Conservation (phyloP, 495 filamentous ascomycete genomes). For the Rhypophila decipiens region DNA sequence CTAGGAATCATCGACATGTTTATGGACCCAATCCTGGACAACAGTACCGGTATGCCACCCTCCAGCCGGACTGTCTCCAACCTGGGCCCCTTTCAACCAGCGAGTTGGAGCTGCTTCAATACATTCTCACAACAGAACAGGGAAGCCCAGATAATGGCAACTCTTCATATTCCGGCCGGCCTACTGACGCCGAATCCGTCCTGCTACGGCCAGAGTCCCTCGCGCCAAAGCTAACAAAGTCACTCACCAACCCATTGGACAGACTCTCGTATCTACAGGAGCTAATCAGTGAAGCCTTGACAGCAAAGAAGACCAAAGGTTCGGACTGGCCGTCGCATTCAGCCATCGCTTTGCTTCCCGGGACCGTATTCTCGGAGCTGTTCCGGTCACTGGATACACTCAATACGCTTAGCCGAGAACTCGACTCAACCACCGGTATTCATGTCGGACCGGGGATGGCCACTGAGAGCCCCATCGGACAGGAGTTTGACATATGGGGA, state of each 20-base stretch:
- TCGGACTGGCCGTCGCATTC: not conserved
- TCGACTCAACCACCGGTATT: slow-evolving; percentile 16
- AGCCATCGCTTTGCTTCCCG: slow-evolving; percentile 14
- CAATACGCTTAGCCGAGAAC: slow-evolving; percentile 10
- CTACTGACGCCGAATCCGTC: too few relatives aligned
- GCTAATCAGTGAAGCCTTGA: not conserved
- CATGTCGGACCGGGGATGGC: slow-evolving; percentile 20
- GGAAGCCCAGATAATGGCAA: too few relatives aligned
- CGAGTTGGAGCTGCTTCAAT: too few relatives aligned
- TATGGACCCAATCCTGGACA: too few relatives aligned
- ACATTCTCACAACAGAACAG: too few relatives aligned
- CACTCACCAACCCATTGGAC: not conserved
- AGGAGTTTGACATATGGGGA: slow-evolving; percentile 25
- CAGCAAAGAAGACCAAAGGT: not conserved
- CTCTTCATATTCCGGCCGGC: too few relatives aligned
- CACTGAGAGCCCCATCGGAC: slow-evolving; percentile 16
- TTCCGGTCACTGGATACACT: slow-evolving; percentile 30
- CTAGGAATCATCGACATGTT: too few relatives aligned
- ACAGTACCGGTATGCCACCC: too few relatives aligned
- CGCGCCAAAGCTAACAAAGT: not conserved
- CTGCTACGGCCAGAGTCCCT: too few relatives aligned
- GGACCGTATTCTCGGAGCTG: slow-evolving; percentile 31
- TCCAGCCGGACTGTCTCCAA: too few relatives aligned
- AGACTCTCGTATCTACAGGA: not conserved
- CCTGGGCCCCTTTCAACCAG: too few relatives aligned